Conservation (phyloP, 352 stramenopile species). For the Phytophthora pisi region DNA sequence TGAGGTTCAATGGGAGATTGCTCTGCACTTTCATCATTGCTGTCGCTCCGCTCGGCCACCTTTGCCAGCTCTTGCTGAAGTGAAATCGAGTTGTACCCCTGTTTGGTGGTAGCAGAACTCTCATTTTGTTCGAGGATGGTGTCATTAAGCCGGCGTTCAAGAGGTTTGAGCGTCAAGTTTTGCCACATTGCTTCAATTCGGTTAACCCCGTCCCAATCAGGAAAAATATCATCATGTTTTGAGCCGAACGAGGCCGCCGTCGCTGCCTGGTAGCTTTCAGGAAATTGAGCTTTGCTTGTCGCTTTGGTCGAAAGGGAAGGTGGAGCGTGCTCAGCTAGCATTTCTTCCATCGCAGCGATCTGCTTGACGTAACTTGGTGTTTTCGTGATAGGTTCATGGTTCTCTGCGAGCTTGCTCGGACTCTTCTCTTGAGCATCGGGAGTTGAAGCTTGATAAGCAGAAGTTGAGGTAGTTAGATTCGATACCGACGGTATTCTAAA, state of each 20-base stretch:
- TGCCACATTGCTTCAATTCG: conserved; percentile 75
- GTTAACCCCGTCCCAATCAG: conserved; percentile 16
- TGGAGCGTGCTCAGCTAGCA: conserved; percentile 45
- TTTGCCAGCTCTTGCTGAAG: conserved; percentile 22
- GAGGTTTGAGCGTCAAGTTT: conserved; percentile 44
- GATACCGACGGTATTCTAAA: not conserved
- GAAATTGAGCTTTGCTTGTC: not conserved
- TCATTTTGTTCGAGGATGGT: not conserved
- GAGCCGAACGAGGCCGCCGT: not conserved
- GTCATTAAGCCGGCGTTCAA: conserved; percentile 15
- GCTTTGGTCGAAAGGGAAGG: conserved; percentile 10
- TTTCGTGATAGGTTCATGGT: not conserved
- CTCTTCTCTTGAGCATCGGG: not conserved
- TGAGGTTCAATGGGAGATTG: not conserved
- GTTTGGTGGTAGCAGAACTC: not conserved
- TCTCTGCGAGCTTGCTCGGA: not conserved
- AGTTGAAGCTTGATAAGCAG: conserved; percentile 1
- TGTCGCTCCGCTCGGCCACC: not conserved
- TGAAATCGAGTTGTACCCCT: conserved; percentile 54
- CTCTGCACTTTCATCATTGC: not conserved
- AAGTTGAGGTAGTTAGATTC: conserved; percentile 4
- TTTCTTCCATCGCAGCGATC: conserved; percentile 57
- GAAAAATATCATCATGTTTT: conserved; percentile 14
- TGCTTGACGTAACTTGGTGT: conserved; percentile 51
- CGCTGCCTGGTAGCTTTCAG: not conserved